Percentiles rank a stretch among this genome's conserved stretches.
These are phyloP conservation scores for Rhodotorula paludigena DNA, from an alignment of 768 basidiomycete species.

Conservation along the genomic window DNA sequence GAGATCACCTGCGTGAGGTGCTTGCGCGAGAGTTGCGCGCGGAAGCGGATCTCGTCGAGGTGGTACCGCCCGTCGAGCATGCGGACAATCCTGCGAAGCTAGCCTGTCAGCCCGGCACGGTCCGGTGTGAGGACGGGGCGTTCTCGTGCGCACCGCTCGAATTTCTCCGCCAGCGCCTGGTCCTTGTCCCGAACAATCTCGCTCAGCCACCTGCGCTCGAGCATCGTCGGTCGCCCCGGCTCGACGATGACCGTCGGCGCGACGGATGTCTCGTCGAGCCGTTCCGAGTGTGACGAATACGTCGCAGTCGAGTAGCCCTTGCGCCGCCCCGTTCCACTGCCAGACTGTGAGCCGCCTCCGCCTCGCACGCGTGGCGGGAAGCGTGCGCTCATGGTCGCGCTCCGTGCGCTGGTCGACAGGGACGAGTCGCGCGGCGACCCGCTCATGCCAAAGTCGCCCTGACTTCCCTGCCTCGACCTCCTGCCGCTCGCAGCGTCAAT, in stretches of 20 bases:
- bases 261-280: conserved; percentile 28
- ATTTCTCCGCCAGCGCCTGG: conserved; percentile 61
- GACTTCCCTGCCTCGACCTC: background rate
- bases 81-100: conserved; percentile 65
- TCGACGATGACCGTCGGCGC: conserved; percentile 65
- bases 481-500: background rate
- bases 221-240: conserved; percentile 71
- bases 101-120: no score
- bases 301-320: conserved; percentile 37
- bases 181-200: conserved; percentile 85
- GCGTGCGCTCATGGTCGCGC: conserved; percentile 5
- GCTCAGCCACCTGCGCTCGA: conserved; percentile 76
- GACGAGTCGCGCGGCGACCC: conserved; percentile 21
- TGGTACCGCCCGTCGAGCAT: conserved; percentile 90
- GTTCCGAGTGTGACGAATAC: conserved; percentile 52
- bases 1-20: conserved; percentile 77
- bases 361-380: conserved; percentile 23
- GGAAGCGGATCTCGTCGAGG: conserved; percentile 87
- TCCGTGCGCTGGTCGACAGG: conserved; percentile 10
- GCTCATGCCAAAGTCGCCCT: conserved; percentile 3
- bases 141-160: conserved; percentile 58
- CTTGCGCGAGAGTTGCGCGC: conserved; percentile 75
- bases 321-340: conserved; percentile 38
- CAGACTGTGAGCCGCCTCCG: background rate
- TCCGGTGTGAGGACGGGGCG: background rate